Evolutionary conservation across 352 stramenopile genomes (phyloP), one percentile per base, ranked within the genome.

Genomic region (Aphanomyces stellatus): DNA sequence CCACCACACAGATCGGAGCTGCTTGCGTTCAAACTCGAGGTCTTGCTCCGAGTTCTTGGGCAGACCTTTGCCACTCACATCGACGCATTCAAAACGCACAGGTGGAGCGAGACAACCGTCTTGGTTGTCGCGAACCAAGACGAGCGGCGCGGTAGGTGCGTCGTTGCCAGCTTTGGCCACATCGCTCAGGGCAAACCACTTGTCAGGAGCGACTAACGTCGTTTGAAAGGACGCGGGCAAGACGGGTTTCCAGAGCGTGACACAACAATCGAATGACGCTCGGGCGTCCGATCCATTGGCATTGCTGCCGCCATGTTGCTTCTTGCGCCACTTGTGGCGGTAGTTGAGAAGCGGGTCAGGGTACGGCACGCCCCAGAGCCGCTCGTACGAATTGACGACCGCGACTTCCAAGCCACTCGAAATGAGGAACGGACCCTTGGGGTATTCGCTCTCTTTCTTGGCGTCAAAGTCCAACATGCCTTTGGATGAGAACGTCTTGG

Each of bases 1-100:
- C 81, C 83, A 93, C 87, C 87, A 95, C 33, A 95, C 60, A 0
- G 82, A 93, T 0, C 87, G 83, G 17, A 90, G 59, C 34, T 95
- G 85, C 67, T 95, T 95, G n/a, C 78, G 80, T 30, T 91, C 79
- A 34, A 93, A 88, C 30, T 92, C 83, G 0, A 71, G 63, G 42
- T 92, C 78, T 24, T 73, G 82, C 28, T 89, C 81, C 0, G 81
- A 89, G 63, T 93, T 95, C 53, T 73, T 78, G 15, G 85, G 87
- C 7, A 95, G 71, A 0, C 87, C 87, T 65, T 90, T 93, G 7
- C 85, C 87, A 33, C 81, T 90, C 24, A 93, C 79, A 55, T 95
- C 87, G 0, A 93, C 80, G 2, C 83, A 83, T 48, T 95, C 83
- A 70, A 90, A 95, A 24, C 80, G 80, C 15, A 89, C 70, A 2